Percentiles rank a stretch among this genome's conserved stretches.
Evolutionary conservation across 805 yeast genomes (phyloP).

Genomic region (Grigorovia yakushimaensis): DNA sequence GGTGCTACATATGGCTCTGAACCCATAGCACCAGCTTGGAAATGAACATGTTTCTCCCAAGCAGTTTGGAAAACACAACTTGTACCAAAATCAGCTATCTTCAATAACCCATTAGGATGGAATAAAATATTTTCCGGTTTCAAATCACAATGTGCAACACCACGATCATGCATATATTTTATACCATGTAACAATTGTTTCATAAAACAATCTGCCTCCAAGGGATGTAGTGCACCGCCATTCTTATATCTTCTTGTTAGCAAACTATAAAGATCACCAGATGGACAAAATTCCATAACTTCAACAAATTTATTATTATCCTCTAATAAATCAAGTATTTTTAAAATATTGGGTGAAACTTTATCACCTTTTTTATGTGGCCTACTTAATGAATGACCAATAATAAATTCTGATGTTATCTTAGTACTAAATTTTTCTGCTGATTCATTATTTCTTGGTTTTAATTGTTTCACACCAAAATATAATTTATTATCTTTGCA

Average conservation of each 20-base stretch:
- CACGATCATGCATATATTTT: conserved; percentile 78
- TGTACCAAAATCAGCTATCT: conserved; percentile 82
- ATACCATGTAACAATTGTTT: conserved; percentile 80
- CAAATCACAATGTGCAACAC: conserved; percentile 88
- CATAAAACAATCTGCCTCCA: conserved; percentile 81
- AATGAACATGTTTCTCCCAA: conserved; percentile 70
- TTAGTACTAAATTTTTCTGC: conserved; percentile 88
- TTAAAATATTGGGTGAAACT: conserved; percentile 50
- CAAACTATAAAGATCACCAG: conserved; percentile 61
- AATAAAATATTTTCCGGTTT: conserved; percentile 81
- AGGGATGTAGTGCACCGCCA: conserved; percentile 40
- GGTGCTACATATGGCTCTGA: conserved; percentile 91
- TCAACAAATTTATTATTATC: conserved; percentile 66
- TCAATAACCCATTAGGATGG: conserved; percentile 54
- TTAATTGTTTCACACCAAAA: conserved; percentile 87
- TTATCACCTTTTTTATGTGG: conserved; percentile 4
- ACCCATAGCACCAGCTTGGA: conserved; percentile 67
- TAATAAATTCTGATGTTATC: conserved; percentile 79
- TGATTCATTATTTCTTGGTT: conserved; percentile 71
- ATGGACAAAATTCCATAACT: conserved; percentile 90
- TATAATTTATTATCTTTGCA: conserved; percentile 58
- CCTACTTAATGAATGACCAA: conserved; percentile 63
- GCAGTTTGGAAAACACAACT: conserved; percentile 85
- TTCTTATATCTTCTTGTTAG: conserved; percentile 41
- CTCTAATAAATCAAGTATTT: conserved; percentile 72